phyloP scores from a whole-genome alignment of 2,329 filamentous ascomycete genomes.

The Hymenotorrendiella dingleyae region DNA sequence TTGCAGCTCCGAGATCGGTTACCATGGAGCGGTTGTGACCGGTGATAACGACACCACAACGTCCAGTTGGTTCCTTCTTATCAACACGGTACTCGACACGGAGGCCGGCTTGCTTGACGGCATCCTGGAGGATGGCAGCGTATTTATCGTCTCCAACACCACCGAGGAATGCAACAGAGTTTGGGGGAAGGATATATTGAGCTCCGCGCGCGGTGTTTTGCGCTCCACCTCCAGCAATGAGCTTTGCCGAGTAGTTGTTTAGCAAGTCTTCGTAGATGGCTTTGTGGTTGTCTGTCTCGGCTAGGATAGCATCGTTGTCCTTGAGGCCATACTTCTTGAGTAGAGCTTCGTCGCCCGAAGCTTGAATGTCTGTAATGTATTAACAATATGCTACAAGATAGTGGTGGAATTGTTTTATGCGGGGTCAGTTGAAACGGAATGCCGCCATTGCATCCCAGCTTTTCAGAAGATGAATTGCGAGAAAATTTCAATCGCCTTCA shows the following conservation, averaged over 20 bases:
- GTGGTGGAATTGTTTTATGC: too few relatives aligned
- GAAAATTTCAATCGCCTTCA: too few relatives aligned
- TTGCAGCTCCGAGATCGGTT: constrained; percentile 93
- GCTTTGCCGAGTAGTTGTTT: constrained; percentile 84
- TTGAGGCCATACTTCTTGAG: constrained; percentile 92
- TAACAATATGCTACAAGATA: too few relatives aligned
- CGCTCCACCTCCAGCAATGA: constrained; percentile 92
- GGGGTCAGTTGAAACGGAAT: too few relatives aligned
- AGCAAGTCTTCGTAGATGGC: constrained; percentile 90
- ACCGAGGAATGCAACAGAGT: constrained; percentile 90
- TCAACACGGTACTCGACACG: constrained; percentile 94
- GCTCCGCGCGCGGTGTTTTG: constrained; percentile 97
- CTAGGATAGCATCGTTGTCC: constrained; percentile 95
- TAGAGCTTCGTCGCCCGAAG: constrained; percentile 71
- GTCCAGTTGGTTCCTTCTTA: constrained; percentile 75
- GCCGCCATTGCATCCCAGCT: too few relatives aligned
- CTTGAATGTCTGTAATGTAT: constrained; percentile 90
- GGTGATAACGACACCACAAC: constrained; percentile 94
- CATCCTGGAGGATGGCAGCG: constrained; percentile 78
- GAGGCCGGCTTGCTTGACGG: constrained; percentile 81
- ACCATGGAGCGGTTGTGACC: constrained; percentile 92
- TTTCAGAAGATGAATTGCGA: too few relatives aligned
- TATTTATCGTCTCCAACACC: constrained; percentile 96
- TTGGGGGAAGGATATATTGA: constrained; percentile 86
- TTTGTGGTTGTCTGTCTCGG: constrained; percentile 85